These are phyloP conservation scores for Klebsormidium nitens DNA, from an alignment of 139 green algal species.

Conservation along the genomic window DNA sequence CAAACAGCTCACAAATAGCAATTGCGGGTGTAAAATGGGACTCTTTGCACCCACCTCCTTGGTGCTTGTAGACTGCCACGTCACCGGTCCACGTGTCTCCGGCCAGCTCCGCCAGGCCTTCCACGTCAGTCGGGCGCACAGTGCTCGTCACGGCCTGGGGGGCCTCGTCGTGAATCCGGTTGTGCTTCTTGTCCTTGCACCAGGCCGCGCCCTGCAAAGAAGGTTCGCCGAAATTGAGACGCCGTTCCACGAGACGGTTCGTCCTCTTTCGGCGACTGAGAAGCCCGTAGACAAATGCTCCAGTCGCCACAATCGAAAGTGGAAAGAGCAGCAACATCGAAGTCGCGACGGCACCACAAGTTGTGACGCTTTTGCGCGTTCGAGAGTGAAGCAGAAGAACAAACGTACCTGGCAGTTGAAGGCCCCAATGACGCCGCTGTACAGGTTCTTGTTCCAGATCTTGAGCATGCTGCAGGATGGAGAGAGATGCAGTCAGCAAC, in stretches of 20 bases:
- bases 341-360: neutral
- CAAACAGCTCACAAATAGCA: neutral
- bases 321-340: neutral
- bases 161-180: slow-evolving; percentile 22
- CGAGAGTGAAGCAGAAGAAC: slow-evolving; percentile 9
- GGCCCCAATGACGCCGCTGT: slow-evolving; percentile 28
- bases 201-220: slow-evolving; percentile 34
- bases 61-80: slow-evolving; percentile 13
- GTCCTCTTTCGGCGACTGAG: neutral
- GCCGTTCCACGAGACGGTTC: slow-evolving; percentile 2
- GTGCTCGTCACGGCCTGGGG: slow-evolving; percentile 16
- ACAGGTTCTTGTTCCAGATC: slow-evolving; percentile 32
- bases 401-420: slow-evolving; percentile 39
- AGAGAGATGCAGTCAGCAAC: slow-evolving; percentile 9
- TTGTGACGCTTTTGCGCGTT: neutral
- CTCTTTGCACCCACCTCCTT: too few relatives aligned
- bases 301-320: slow-evolving; percentile 2
- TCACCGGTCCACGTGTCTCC: slow-evolving; percentile 28
- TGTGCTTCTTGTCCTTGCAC: slow-evolving; percentile 17
- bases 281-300: neutral
- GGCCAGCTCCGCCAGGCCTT: slow-evolving; percentile 7
- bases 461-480: slow-evolving; percentile 27
- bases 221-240: too few relatives aligned
- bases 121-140: slow-evolving; percentile 20
- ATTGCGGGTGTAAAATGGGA: too few relatives aligned